Conservation (phyloP, 169 alveolate genomes). For the Plasmodium ovale region DNA sequence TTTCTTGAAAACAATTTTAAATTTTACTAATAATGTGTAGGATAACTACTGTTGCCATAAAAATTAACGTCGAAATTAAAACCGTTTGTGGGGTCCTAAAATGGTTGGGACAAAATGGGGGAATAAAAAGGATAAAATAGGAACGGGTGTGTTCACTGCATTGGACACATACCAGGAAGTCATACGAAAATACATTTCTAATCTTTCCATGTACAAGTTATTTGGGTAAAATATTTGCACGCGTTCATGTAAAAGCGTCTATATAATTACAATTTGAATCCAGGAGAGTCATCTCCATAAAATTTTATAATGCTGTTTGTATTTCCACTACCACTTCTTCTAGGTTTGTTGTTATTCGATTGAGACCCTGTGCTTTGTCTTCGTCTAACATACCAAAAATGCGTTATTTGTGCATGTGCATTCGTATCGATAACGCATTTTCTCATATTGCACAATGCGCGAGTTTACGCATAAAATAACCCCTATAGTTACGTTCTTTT, state of each 20-base stretch:
- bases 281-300: slow-evolving; percentile 77
- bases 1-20: slow-evolving; percentile 62
- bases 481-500: too few species aligned
- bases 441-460: too few species aligned
- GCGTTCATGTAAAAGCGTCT: background rate
- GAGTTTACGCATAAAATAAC: too few species aligned
- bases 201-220: too few species aligned
- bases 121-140: background rate
- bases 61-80: slow-evolving; percentile 78
- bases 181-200: too few species aligned
- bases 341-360: slow-evolving; percentile 11
- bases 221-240: background rate
- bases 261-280: slow-evolving; percentile 66
- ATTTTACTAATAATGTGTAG: slow-evolving; percentile 83
- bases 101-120: too few species aligned
- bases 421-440: too few species aligned
- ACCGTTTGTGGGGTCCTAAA: slow-evolving; percentile 86
- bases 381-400: slow-evolving; percentile 24
- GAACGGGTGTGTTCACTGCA: background rate
- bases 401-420: background rate
- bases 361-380: slow-evolving; percentile 39
- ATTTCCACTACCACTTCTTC: slow-evolving; percentile 50
- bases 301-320: slow-evolving; percentile 44
- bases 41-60: slow-evolving; percentile 87
- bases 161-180: background rate